phyloP scores from a whole-genome alignment of 768 basidiomycete species.

The Daedalea quercina region DNA sequence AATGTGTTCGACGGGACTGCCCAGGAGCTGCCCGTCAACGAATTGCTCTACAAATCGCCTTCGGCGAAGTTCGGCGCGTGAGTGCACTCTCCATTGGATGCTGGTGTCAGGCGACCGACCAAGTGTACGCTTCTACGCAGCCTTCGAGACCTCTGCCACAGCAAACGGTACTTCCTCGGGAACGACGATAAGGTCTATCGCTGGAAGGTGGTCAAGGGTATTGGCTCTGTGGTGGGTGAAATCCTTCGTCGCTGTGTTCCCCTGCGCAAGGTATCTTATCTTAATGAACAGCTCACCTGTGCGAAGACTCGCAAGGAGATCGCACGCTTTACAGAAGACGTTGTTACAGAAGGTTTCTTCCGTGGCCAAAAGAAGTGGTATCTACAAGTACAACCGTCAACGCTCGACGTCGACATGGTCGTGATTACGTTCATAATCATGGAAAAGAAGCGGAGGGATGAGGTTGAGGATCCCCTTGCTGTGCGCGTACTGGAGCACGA shows the following conservation, averaged over 20 bases:
- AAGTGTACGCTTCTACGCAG: too few species aligned
- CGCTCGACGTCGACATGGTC: conserved; percentile 45
- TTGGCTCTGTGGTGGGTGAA: conserved; percentile 35
- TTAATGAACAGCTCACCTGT: conserved; percentile 31
- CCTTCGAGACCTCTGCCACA: conserved; percentile 11
- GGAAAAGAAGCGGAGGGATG: conserved; percentile 46
- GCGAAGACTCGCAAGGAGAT: conserved; percentile 33
- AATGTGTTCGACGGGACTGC: conserved; percentile 27
- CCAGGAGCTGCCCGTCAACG: conserved; percentile 25
- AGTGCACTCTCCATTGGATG: conserved; percentile 8
- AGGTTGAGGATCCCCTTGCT: conserved; percentile 15
- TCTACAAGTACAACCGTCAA: conserved; percentile 39
- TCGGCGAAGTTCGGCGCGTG: conserved; percentile 34
- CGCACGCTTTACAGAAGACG: conserved; percentile 30
- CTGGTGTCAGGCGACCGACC: background rate
- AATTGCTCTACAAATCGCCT: conserved; percentile 34
- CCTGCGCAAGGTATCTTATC: too few species aligned
- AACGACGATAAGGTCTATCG: conserved; percentile 43
- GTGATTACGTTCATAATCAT: conserved; percentile 49
- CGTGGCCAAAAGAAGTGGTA: conserved; percentile 40
- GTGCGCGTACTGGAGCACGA: conserved; percentile 12
- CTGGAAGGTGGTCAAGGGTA: conserved; percentile 37
- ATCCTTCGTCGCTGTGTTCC: too few species aligned
- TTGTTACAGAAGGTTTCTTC: conserved; percentile 39
- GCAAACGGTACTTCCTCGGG: conserved; percentile 43